Conservation (phyloP, 257 asterid species). For the Nicotiana noctiflora region DNA sequence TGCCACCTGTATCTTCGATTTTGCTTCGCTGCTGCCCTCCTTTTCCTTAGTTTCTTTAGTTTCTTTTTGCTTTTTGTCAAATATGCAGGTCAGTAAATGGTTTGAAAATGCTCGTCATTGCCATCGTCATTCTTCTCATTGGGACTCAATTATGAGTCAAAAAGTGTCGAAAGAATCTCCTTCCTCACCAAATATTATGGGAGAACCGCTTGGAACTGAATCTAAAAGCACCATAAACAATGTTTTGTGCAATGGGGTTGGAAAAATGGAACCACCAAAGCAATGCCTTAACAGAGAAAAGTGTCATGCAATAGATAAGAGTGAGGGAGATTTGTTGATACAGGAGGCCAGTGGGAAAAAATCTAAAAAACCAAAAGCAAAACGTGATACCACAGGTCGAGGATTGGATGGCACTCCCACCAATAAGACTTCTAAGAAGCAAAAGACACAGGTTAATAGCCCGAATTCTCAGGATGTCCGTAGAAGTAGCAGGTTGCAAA, state of each 20-base stretch:
- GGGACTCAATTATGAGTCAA: constrained; percentile 22
- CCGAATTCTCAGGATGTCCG: constrained; percentile 18
- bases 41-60: not conserved
- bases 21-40: not conserved
- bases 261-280: constrained; percentile 12
- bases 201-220: constrained; percentile 29
- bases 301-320: not conserved
- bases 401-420: not conserved
- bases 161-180: not conserved
- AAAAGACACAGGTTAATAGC: constrained; percentile 13
- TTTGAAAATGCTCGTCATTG: constrained; percentile 91
- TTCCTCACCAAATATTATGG: constrained; percentile 15
- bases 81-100: constrained; percentile 70
- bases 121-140: constrained; percentile 43
- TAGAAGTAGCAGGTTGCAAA: constrained; percentile 27
- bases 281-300: not conserved
- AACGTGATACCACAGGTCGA: constrained; percentile 18
- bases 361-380: constrained; percentile 22
- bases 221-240: constrained; percentile 9
- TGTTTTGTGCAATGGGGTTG: constrained; percentile 16
- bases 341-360: constrained; percentile 18
- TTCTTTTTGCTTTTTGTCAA: too few species aligned
- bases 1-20: not conserved
- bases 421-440: constrained; percentile 6
- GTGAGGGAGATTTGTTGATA: constrained; percentile 2